Evolutionary conservation across 495 filamentous ascomycete species (phyloP).

Genomic region (Articulospora tetracladia): DNA sequence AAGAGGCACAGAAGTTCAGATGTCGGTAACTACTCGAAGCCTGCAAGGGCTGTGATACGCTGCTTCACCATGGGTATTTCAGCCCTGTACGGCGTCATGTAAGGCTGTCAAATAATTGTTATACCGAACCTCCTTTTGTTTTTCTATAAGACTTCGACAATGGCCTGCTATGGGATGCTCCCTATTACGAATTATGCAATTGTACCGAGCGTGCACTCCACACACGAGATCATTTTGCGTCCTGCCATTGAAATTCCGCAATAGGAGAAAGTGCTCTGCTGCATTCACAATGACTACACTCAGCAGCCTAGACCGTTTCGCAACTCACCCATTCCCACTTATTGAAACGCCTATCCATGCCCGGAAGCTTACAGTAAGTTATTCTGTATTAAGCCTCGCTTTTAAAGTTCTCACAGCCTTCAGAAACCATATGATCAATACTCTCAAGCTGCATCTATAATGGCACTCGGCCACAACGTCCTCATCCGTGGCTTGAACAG

Average conservation of each 20-base stretch:
- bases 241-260: no score
- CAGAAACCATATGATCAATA: conserved; percentile 7
- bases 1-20: no score
- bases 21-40: no score
- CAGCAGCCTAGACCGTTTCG: background rate
- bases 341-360: conserved; percentile 29
- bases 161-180: background rate
- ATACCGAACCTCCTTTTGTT: no score
- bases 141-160: background rate
- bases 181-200: background rate
- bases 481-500: conserved; percentile 44
- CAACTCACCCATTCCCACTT: conserved; percentile 27
- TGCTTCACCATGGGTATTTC: no score
- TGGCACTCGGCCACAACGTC: conserved; percentile 42
- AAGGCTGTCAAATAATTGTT: no score
- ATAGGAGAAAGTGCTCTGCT: background rate
- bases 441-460: conserved; percentile 31
- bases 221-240: background rate
- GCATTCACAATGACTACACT: background rate
- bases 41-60: no score
- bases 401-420: background rate
- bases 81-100: no score
- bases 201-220: background rate
- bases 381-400: background rate
- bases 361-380: conserved; percentile 17